Evolutionary conservation across 352 stramenopile genomes (phyloP).

Genomic region (Phytophthora hybrid): DNA sequence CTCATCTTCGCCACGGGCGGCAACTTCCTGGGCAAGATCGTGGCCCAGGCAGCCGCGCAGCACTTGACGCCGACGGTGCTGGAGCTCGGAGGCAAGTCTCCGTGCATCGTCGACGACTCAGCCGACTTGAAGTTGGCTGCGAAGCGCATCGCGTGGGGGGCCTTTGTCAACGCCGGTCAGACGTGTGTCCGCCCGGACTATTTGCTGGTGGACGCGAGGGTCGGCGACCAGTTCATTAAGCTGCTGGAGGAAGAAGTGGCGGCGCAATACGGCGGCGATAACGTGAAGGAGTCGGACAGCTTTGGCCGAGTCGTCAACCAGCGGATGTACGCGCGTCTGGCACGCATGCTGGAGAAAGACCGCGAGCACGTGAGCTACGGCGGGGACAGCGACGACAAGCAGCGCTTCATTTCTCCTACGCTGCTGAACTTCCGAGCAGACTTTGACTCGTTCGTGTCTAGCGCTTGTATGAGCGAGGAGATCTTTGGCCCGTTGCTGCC

Average conservation of each 20-base stretch:
- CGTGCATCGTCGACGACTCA: slow-evolving; percentile 84
- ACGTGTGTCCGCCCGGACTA: slow-evolving; percentile 96
- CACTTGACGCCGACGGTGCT: slow-evolving; percentile 95
- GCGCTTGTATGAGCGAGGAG: slow-evolving; percentile 90
- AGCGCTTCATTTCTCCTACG: slow-evolving; percentile 88
- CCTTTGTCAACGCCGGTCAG: slow-evolving; percentile 93
- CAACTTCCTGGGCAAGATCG: slow-evolving; percentile 88
- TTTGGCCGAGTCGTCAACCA: slow-evolving; percentile 83
- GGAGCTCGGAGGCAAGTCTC: slow-evolving; percentile 96
- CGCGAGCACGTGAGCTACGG: slow-evolving; percentile 66
- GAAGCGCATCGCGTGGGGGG: slow-evolving; percentile 86
- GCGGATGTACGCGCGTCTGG: slow-evolving; percentile 63
- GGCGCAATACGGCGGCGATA: slow-evolving; percentile 61
- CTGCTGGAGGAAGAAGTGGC: slow-evolving; percentile 44
- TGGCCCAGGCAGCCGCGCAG: slow-evolving; percentile 92
- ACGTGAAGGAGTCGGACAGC: slow-evolving; percentile 49
- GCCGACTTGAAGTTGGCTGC: slow-evolving; percentile 66
- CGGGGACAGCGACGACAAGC: slow-evolving; percentile 66
- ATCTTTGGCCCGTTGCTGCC: slow-evolving; percentile 97
- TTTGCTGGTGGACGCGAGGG: slow-evolving; percentile 87
- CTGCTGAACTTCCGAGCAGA: slow-evolving; percentile 88
- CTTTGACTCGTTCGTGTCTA: slow-evolving; percentile 49
- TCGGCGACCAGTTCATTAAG: slow-evolving; percentile 70
- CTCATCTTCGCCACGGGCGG: slow-evolving; percentile 88
- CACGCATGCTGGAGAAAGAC: slow-evolving; percentile 46